Conservation (phyloP, 345 rosid genomes). For the Citropsis articulata region DNA sequence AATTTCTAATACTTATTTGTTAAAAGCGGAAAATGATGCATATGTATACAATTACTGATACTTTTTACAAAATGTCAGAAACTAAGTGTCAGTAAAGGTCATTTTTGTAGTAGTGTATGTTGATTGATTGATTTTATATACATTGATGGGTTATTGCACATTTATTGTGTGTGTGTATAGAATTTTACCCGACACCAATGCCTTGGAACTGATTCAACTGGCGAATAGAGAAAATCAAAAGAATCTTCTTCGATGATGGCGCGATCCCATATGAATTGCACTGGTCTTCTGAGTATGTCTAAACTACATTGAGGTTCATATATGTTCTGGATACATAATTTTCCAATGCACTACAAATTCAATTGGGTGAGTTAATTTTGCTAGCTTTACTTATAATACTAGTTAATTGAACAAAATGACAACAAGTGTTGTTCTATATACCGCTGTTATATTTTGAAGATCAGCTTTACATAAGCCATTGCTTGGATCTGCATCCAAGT, state of each 20-base stretch:
- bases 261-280: neutral
- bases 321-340: neutral
- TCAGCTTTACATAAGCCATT: neutral
- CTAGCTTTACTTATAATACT: neutral
- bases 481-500: neutral
- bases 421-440: neutral
- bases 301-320: neutral
- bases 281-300: neutral
- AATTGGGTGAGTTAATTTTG: neutral
- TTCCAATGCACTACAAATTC: neutral
- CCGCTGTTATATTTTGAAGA: constrained; percentile 1
- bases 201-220: neutral
- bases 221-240: neutral
- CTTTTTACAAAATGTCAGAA: too few relatives aligned
- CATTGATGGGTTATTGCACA: too few relatives aligned
- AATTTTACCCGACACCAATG: constrained; percentile 9
- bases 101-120: too few relatives aligned
- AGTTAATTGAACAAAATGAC: neutral
- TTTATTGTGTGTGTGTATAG: too few relatives aligned
- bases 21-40: too few relatives aligned
- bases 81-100: too few relatives aligned
- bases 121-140: too few relatives aligned
- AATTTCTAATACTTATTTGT: too few relatives aligned
- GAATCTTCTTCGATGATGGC: neutral
- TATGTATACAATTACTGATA: too few relatives aligned